Conservation (phyloP, 1,139 yeast genomes). For the Pichia sp. region DNA sequence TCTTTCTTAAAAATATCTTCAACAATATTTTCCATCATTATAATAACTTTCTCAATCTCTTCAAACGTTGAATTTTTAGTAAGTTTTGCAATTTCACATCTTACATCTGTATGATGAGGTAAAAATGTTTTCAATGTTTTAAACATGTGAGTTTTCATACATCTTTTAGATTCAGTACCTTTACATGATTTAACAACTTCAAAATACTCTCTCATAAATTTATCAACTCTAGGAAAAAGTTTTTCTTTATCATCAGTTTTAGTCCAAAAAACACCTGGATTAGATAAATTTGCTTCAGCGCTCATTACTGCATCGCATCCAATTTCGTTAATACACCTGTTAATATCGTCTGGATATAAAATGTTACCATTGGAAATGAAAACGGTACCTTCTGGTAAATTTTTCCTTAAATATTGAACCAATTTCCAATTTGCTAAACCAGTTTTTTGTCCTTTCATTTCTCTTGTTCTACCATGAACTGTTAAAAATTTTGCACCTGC, state of each 20-base stretch:
- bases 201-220: slow-evolving; percentile 75
- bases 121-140: slow-evolving; percentile 76
- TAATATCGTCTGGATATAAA: slow-evolving; percentile 73
- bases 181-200: slow-evolving; percentile 65
- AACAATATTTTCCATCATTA: slow-evolving; percentile 61
- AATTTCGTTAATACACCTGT: slow-evolving; percentile 56
- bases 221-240: slow-evolving; percentile 81
- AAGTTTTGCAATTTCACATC: slow-evolving; percentile 62
- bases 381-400: slow-evolving; percentile 76
- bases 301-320: slow-evolving; percentile 92
- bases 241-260: slow-evolving; percentile 48
- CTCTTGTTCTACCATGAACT: slow-evolving; percentile 92
- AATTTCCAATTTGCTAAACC: slow-evolving; percentile 93
- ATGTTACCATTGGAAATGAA: slow-evolving; percentile 93
- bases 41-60: slow-evolving; percentile 66
- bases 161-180: slow-evolving; percentile 70
- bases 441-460: slow-evolving; percentile 94
- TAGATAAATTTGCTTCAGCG: slow-evolving; percentile 90
- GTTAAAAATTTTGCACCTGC: slow-evolving; percentile 97
- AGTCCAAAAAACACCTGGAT: slow-evolving; percentile 85
- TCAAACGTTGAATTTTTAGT: slow-evolving; percentile 41
- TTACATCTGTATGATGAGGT: slow-evolving; percentile 64
- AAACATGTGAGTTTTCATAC: slow-evolving; percentile 92
- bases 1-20: slow-evolving; percentile 43
- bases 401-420: slow-evolving; percentile 67